Evolutionary conservation across 306 rosid genomes (phyloP), one percentile per base, ranked within the genome.

Genomic region (Glycyrrhiza uralensis): DNA sequence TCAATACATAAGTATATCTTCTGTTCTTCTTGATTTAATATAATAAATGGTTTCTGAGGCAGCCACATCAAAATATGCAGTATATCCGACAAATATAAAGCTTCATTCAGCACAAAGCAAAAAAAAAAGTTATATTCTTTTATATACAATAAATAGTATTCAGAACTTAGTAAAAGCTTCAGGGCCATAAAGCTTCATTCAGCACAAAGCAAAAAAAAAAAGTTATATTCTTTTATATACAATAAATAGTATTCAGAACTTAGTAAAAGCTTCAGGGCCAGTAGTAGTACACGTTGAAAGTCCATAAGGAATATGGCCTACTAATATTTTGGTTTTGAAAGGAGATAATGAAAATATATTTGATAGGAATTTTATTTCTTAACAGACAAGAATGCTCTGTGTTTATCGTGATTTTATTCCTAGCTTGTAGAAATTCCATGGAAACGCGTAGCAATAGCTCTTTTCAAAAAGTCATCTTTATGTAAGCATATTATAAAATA

Each of bases 31-130:
- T 17, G 67, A 17, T 26, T 41, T 28, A 12, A 30, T 71, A 57
- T 33, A 44, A 10, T 14, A 42, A 11, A 45, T 3, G 36, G 44
- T 5, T 29, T 58, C 45, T 52, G 42, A 24, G 29, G 52, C 15
- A 54, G 59, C 32, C 70, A 73, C 50, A 15, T 58, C 38, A 72
- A 59, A 72, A 72, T 72, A 41, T 18, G 20, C 32, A 38, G n/a
- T 2, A 35, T n/a, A 35, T n/a, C 68, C 14, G 13, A 73, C 70
- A 1, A 3, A 44, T 33, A 28, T n/a, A 60, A 33, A 47, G 61
- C 12, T 17, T 20, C 29, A 33, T 32, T 72, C 14, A 22, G 62
- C 50, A n/a, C 5, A 73, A 22, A 71, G 55, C 12, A 39, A 39
- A 61, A n/a, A n/a, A n/a, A n/a, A 54, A 17, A 12, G 7, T 70